Evolutionary conservation across 2,329 filamentous ascomycete genomes (phyloP), one percentile per base, ranked within the genome.

Genomic region (Byssochlamys sp.): DNA sequence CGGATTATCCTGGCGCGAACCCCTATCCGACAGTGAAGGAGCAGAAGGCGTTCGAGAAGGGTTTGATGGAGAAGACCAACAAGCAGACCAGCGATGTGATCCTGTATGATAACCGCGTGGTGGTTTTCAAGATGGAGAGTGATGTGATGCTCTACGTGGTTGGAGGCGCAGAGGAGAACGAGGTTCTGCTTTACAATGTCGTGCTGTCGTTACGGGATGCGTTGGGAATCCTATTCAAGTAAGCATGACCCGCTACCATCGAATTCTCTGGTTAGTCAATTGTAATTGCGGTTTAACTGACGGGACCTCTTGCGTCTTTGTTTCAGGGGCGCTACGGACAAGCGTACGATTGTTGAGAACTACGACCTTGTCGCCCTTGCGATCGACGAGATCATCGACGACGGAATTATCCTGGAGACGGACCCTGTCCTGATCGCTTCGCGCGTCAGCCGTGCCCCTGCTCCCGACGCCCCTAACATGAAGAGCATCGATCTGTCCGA

Each of bases 71-170:
- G 69, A 97, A 99, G 82, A 97, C 94, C 14, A 87, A 89, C 65
- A 99, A 97, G 81, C 90, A 95, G 78, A 91, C 85, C 12, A 90
- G 88, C 66, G 94, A 97, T 77, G 94, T 99, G 67, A 95, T 99
- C 66, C 84, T 99, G 57, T 97, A 96, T 77, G 94, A 99, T 77
- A 95, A 95, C 78, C 85, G 90, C 68, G 88, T 99, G 60, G 90
- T 97, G 57, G 87, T 97, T 55, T 99, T 96, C 81, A 99, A 99
- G 84, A 88, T 88, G 78, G 94, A 99, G 80, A 91, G 89, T 66
- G 94, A 99, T 74, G 89, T 97, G 58, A 96, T 96, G 88, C 84
- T 89, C 52, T 97, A 97, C 73, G 88, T 97, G 27, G 89, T 99
- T 10, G 92, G 92, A 63, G 85, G 87, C 56, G 82, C 89, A 55